Evolutionary conservation across 2,329 filamentous ascomycete species (phyloP), one percentile per base, ranked within the genome.

Genomic region (Trichoderma sp.): DNA sequence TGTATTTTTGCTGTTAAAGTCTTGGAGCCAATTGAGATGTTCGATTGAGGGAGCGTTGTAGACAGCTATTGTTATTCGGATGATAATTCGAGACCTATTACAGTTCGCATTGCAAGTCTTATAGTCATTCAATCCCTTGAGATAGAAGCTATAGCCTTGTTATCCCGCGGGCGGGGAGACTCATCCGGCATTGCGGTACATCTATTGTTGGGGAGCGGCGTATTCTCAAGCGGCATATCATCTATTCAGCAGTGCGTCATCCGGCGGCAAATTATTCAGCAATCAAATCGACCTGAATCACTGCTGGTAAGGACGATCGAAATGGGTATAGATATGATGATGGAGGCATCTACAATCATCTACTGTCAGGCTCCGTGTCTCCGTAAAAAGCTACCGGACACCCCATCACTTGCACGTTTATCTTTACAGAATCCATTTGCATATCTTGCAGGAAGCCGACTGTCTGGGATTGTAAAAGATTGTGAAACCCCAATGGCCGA

Each of bases 401-500:
- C 18, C 1, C 18, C 8, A 1, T n/a, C 41, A 18, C 18, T 50
- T 50, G 18, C 41, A 50, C 41, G 18, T 1, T 50, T 50, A n/a
- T 50, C 16, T 1, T 41, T 6, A 41, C 1, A 41, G 3, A 18
- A 41, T 18, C 6, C 38, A 41, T 0, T 41, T 7, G 6, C 38
- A 18, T 18, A 6, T 7, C 2, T 50, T n/a, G 18, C 18, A n/a
- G 18, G 7, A 50, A 50, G 0, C 41, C 16, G 16, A n/a, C 41
- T n/a, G 8, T n/a, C 4, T 50, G 7, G 3, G 11, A 11, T 1
- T n/a, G 7, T 9, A n/a, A 1, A n/a, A 5, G 11, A 2, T n/a
- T 5, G 18, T n/a, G 16, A 11, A 45, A 50, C n/a, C 8, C 18
- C 41, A n/a, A 50, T 50, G 41, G 41, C 41, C 8, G 6, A 11